phyloP scores from a whole-genome alignment of 805 yeast genomes.

The Candida berthetii region DNA sequence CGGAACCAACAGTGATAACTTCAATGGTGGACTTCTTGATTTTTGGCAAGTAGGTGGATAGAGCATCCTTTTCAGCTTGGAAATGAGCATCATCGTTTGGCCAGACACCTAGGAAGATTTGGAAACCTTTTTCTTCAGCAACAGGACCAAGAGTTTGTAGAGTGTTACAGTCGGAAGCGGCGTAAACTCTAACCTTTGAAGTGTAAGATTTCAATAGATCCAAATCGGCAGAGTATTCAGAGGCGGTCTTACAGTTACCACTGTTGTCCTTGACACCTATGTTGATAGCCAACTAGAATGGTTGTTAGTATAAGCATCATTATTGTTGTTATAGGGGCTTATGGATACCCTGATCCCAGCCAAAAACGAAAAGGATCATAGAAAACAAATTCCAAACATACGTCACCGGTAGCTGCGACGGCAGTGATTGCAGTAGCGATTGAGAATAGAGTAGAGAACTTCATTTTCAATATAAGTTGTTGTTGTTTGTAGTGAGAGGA shows the following conservation, averaged over 20 bases:
- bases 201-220: slow-evolving; percentile 52
- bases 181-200: slow-evolving; percentile 72
- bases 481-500: background rate
- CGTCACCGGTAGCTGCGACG: slow-evolving; percentile 55
- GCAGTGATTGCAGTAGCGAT: slow-evolving; percentile 43
- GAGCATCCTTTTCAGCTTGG: slow-evolving; percentile 66
- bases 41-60: slow-evolving; percentile 62
- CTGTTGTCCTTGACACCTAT: slow-evolving; percentile 74
- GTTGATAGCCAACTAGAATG: slow-evolving; percentile 62
- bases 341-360: too few relatives aligned
- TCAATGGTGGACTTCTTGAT: slow-evolving; percentile 64
- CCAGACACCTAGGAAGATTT: slow-evolving; percentile 84
- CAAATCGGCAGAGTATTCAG: slow-evolving; percentile 69
- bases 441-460: slow-evolving; percentile 25
- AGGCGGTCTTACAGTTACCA: slow-evolving; percentile 70
- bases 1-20: slow-evolving; percentile 88
- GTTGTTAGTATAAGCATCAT: slow-evolving; percentile 1
- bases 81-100: slow-evolving; percentile 83
- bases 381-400: slow-evolving; percentile 12
- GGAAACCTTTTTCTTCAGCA: slow-evolving; percentile 71
- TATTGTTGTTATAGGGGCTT: too few relatives aligned
- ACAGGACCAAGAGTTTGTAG: slow-evolving; percentile 82
- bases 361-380: slow-evolving; percentile 8
- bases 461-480: background rate
- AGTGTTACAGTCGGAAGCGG: slow-evolving; percentile 93